A percentile compares a stretch with the other conserved stretches of the same genome.
Evolutionary conservation across 2,329 filamentous ascomycete genomes (phyloP).

Genomic region (Spiromastix sp.): DNA sequence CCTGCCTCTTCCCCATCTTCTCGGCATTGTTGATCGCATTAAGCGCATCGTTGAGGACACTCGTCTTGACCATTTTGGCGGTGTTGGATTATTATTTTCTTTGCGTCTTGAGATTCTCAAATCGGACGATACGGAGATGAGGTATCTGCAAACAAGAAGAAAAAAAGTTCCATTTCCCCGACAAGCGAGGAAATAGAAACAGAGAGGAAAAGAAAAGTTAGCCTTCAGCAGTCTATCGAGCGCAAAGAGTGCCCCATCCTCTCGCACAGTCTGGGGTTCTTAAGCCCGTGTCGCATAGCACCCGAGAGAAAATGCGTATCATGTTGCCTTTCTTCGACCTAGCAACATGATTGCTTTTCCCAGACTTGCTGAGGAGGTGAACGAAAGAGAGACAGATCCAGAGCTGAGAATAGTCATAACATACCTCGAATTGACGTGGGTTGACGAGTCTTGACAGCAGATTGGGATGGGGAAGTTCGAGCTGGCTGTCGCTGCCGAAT

Average conservation of each 20-base stretch:
- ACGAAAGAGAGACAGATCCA: slow-evolving; percentile 12
- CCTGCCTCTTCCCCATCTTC: slow-evolving; percentile 99
- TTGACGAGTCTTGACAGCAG: slow-evolving; percentile 16
- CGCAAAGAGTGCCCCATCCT: slow-evolving; percentile 54
- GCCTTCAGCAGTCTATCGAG: slow-evolving; percentile 54
- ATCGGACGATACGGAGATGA: slow-evolving; percentile 36
- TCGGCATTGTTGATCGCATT: slow-evolving; percentile 99
- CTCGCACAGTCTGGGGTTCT: slow-evolving; percentile 47
- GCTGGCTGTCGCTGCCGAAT: no score
- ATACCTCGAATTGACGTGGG: slow-evolving; percentile 31
- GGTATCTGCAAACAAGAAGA: slow-evolving; percentile 41
- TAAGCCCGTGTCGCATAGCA: slow-evolving; percentile 47
- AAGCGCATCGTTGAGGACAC: slow-evolving; percentile 98
- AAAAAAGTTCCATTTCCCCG: slow-evolving; percentile 7
- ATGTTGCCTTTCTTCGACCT: slow-evolving; percentile 16
- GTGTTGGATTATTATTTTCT: slow-evolving; percentile 35
- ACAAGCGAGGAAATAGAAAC: slow-evolving; percentile 1
- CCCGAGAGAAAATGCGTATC: slow-evolving; percentile 33
- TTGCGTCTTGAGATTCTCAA: slow-evolving; percentile 40
- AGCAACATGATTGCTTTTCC: slow-evolving; percentile 30
- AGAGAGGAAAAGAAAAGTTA: slow-evolving; percentile 35
- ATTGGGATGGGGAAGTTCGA: slow-evolving; percentile 9
- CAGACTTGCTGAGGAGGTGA: slow-evolving; percentile 34
- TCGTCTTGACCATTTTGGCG: slow-evolving; percentile 97
- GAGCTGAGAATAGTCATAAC: slow-evolving; percentile 16